A percentile compares a stretch with the other conserved stretches of the same genome.
phyloP scores from a whole-genome alignment of 345 rosid species.

The Euphorbia peplus region DNA sequence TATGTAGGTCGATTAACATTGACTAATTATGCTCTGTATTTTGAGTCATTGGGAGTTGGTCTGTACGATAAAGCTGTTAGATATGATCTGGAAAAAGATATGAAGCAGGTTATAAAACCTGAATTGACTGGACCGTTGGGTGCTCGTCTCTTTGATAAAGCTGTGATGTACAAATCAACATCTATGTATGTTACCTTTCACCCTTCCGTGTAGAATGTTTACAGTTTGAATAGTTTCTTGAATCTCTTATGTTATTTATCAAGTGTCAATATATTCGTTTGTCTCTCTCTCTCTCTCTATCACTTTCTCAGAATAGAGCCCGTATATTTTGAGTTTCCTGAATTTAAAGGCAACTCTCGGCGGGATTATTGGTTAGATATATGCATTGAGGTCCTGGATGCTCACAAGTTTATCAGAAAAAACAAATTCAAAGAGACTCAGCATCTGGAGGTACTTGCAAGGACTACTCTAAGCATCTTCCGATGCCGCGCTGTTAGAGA shows the following conservation, averaged over 20 bases:
- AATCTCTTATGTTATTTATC: background rate
- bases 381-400: slow-evolving; percentile 74
- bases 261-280: background rate
- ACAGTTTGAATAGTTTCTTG: background rate
- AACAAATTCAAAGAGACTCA: slow-evolving; percentile 61
- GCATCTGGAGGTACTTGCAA: slow-evolving; percentile 63
- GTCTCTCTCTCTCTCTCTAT: background rate
- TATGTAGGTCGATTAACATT: slow-evolving; percentile 78
- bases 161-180: slow-evolving; percentile 86
- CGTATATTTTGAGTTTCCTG: slow-evolving; percentile 82
- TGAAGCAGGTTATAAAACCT: slow-evolving; percentile 85
- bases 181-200: slow-evolving; percentile 51
- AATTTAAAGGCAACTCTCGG: slow-evolving; percentile 86
- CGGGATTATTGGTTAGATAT: slow-evolving; percentile 91
- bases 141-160: slow-evolving; percentile 94
- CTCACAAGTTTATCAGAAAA: slow-evolving; percentile 63
- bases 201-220: slow-evolving; percentile 11
- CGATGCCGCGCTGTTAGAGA: slow-evolving; percentile 77
- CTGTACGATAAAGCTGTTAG: slow-evolving; percentile 64
- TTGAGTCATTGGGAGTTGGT: slow-evolving; percentile 88
- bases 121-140: slow-evolving; percentile 94
- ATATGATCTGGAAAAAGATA: slow-evolving; percentile 72
- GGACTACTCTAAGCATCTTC: slow-evolving; percentile 69
- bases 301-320: slow-evolving; percentile 59
- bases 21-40: slow-evolving; percentile 76